Evolutionary conservation across 345 rosid genomes (phyloP).

Genomic region (Populus tremula): DNA sequence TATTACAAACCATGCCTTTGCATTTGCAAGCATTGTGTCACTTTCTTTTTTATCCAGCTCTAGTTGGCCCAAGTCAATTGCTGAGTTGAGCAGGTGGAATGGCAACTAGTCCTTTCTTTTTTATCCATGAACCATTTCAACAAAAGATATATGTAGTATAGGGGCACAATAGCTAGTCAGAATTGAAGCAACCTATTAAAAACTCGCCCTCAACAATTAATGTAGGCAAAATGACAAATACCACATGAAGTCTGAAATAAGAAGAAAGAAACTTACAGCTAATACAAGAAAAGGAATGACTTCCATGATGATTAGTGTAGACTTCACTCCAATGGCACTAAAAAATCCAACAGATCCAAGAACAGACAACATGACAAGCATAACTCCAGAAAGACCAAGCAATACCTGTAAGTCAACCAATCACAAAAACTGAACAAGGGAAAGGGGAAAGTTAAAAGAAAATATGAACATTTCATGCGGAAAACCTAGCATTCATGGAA

Average conservation of each 20-base stretch:
- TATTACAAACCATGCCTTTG: neutral
- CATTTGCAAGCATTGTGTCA: neutral
- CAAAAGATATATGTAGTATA: neutral
- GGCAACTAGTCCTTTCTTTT: neutral
- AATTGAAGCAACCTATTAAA: neutral
- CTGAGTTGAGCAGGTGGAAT: neutral
- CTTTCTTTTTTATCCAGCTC: neutral
- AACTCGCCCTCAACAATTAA: neutral
- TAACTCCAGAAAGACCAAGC: constrained; percentile 93
- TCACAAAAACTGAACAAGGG: neutral
- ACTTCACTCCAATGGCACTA: constrained; percentile 91
- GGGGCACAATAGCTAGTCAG: neutral
- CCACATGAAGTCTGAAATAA: constrained; percentile 1
- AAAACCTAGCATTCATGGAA: neutral
- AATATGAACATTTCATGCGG: neutral
- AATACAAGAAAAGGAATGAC: constrained; percentile 97
- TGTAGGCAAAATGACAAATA: neutral
- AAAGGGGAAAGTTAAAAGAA: neutral
- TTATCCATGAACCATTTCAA: neutral
- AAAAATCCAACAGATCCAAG: constrained; percentile 93
- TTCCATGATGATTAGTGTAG: constrained; percentile 95
- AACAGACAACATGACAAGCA: constrained; percentile 95
- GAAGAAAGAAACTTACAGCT: constrained; percentile 63
- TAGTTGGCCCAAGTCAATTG: neutral
- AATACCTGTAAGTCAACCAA: constrained; percentile 57